Conservation (phyloP, 768 basidiomycete genomes). For the Rhodotorula diobovata region DNA sequence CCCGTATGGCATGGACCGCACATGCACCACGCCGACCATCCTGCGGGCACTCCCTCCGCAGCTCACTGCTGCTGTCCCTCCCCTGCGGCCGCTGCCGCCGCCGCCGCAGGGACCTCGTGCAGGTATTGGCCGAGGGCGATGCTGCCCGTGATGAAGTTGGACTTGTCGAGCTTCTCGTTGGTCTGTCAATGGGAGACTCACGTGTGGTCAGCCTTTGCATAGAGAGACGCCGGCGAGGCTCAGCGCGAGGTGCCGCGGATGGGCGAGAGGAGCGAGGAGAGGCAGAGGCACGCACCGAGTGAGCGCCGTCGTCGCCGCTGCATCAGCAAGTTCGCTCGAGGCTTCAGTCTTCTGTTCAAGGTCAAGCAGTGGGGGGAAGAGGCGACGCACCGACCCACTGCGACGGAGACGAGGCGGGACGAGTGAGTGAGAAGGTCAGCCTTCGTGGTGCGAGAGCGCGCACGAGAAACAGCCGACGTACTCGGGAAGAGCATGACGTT, state of each 20-base stretch:
- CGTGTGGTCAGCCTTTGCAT: too few relatives aligned
- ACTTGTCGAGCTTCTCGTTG: slow-evolving; percentile 78
- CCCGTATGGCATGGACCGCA: too few relatives aligned
- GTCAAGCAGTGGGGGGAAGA: neutral
- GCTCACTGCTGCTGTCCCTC: neutral
- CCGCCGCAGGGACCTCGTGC: slow-evolving; percentile 59
- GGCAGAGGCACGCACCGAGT: slow-evolving; percentile 56
- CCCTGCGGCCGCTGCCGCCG: neutral
- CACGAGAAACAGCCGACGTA: neutral
- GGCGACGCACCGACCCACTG: slow-evolving; percentile 45
- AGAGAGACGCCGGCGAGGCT: too few relatives aligned
- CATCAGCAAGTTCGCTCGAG: neutral
- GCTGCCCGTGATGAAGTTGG: slow-evolving; percentile 56
- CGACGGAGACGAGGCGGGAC: neutral
- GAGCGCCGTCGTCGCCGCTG: slow-evolving; percentile 81
- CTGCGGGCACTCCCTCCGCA: too few relatives aligned
- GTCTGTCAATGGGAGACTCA: too few relatives aligned
- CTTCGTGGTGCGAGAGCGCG: too few relatives aligned
- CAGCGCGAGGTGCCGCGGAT: too few relatives aligned
- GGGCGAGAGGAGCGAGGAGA: neutral
- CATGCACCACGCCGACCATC: too few relatives aligned
- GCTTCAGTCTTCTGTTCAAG: neutral
- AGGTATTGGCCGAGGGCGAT: slow-evolving; percentile 76
- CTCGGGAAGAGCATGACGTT: slow-evolving; percentile 78
- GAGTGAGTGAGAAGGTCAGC: neutral